A percentile compares a stretch with the other conserved stretches of the same genome.
phyloP scores from a whole-genome alignment of 805 yeast genomes.

The Tetrapisispora nanseiensis region DNA sequence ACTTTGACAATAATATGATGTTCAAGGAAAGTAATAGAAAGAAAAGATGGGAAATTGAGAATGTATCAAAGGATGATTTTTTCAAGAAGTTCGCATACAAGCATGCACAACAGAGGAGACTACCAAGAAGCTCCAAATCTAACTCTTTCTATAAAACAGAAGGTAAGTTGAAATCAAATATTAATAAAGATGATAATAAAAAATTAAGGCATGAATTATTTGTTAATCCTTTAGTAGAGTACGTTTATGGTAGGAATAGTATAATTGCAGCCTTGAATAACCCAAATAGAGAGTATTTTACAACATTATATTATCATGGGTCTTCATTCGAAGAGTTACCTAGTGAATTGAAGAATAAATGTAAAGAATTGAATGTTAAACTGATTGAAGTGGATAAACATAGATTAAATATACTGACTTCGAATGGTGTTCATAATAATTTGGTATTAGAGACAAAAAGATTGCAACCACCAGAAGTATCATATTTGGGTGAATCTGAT shows the following conservation, averaged over 20 bases:
- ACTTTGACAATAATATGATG: conserved; percentile 27
- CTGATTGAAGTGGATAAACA: conserved; percentile 28
- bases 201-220: conserved; percentile 1
- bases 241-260: conserved; percentile 66
- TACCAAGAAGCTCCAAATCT: no score
- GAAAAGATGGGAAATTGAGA: conserved; percentile 62
- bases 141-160: no score
- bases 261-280: conserved; percentile 61
- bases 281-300: conserved; percentile 42
- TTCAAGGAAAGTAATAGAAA: conserved; percentile 19
- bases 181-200: background rate
- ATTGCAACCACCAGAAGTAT: conserved; percentile 17
- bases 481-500: conserved; percentile 25
- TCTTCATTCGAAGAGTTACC: conserved; percentile 15
- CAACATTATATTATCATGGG: conserved; percentile 41
- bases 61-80: conserved; percentile 51
- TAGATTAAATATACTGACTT: conserved; percentile 49
- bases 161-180: background rate
- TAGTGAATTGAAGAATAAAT: conserved; percentile 38
- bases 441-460: conserved; percentile 56
- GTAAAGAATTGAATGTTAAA: conserved; percentile 29
- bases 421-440: conserved; percentile 73
- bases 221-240: conserved; percentile 48
- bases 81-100: conserved; percentile 59
- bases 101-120: conserved; percentile 39